Percentiles rank a stretch among this genome's conserved stretches.
These are phyloP conservation scores for Corylus avellana DNA, from an alignment of 306 rosid species.

Conservation along the genomic window DNA sequence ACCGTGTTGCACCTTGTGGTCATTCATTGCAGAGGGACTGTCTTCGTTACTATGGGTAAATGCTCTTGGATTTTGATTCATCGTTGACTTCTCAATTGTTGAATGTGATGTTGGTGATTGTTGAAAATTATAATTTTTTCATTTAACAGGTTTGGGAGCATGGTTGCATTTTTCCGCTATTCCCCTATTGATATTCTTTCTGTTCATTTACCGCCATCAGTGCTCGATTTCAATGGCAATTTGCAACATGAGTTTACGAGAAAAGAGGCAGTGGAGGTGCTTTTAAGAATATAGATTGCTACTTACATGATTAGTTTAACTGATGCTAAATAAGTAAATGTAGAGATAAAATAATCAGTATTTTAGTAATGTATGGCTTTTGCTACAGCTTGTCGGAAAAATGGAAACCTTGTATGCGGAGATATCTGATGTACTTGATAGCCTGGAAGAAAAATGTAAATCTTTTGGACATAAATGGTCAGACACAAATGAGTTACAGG, in stretches of 20 bases:
- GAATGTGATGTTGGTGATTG: conserved; percentile 18
- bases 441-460: conserved; percentile 55
- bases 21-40: conserved; percentile 99
- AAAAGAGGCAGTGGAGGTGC: conserved; percentile 84
- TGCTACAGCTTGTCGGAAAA: conserved; percentile 62
- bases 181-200: conserved; percentile 87
- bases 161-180: conserved; percentile 95
- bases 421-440: conserved; percentile 68
- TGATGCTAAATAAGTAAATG: conserved; percentile 12
- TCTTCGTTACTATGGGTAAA: conserved; percentile 95
- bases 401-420: conserved; percentile 73
- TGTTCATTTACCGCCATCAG: conserved; percentile 81
- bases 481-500: conserved; percentile 50
- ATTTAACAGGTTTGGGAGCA: conserved; percentile 80
- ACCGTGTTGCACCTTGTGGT: conserved; percentile 94
- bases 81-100: conserved; percentile 13
- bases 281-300: conserved; percentile 16
- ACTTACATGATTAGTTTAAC: conserved; percentile 21
- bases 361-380: conserved; percentile 22
- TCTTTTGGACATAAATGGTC: conserved; percentile 46
- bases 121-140: conserved; percentile 31
- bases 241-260: conserved; percentile 69
- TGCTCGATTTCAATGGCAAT: conserved; percentile 71
- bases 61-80: conserved; percentile 16
- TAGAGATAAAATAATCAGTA: conserved; percentile 4